Percentiles rank a stretch among this genome's conserved stretches.
Conservation (phyloP, 441 rosid species). For the Croton laevigatus region DNA sequence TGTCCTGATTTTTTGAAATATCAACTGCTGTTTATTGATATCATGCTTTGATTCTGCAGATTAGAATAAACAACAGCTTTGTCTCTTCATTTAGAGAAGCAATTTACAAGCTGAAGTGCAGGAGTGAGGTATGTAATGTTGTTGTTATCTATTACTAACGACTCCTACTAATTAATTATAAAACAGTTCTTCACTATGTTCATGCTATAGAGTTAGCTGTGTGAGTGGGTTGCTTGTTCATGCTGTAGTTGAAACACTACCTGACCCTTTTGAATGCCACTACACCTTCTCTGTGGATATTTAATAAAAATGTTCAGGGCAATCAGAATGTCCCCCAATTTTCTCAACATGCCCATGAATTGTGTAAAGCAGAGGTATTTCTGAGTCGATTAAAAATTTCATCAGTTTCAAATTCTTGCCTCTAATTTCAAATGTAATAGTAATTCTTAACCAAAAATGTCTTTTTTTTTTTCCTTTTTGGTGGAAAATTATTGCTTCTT, state of each 20-base stretch:
- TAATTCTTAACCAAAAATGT: not conserved
- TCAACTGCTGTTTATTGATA: constrained; percentile 31
- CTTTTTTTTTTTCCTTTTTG: not conserved
- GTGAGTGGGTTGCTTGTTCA: not conserved
- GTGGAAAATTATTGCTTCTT: not conserved
- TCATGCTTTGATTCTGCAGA: constrained; percentile 56
- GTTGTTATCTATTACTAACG: constrained; percentile 11
- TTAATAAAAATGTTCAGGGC: too few species aligned
- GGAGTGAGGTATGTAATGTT: constrained; percentile 71
- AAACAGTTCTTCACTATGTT: not conserved
- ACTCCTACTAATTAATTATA: not conserved
- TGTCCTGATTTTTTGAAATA: constrained; percentile 20
- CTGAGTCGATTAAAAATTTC: not conserved
- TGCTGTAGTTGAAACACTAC: not conserved
- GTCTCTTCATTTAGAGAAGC: constrained; percentile 98
- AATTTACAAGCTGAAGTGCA: constrained; percentile 97
- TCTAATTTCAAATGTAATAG: not conserved
- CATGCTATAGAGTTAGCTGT: not conserved
- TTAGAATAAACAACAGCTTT: constrained; percentile 96
- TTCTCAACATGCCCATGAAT: constrained; percentile 6
- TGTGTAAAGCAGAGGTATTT: not conserved
- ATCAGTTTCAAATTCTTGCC: not conserved
- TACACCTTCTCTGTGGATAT: too few species aligned
- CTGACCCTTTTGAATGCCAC: not conserved
- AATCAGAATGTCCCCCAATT: too few species aligned